phyloP scores from a whole-genome alignment of 352 stramenopile species.

The Phytophthora fragariaefolia region DNA sequence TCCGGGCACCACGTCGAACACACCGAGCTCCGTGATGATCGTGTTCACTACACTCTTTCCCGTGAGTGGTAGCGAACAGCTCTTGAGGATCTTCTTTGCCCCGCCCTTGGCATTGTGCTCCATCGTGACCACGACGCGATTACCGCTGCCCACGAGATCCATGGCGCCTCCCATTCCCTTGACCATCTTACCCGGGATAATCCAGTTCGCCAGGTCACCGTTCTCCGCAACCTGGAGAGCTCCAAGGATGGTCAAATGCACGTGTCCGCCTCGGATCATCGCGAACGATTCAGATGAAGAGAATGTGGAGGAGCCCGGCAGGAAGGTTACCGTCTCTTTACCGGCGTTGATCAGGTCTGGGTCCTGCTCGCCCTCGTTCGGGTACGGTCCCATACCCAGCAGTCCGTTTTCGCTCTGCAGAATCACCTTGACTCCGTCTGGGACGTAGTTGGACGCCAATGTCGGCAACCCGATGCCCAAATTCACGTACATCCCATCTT shows the following conservation, averaged over 20 bases:
- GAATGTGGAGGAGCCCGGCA: slow-evolving; percentile 94
- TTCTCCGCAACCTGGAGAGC: slow-evolving; percentile 94
- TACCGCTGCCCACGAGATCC: slow-evolving; percentile 95
- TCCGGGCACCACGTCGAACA: slow-evolving; percentile 72
- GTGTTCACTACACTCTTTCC: slow-evolving; percentile 94
- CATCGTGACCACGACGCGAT: slow-evolving; percentile 97
- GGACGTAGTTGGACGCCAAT: slow-evolving; percentile 95
- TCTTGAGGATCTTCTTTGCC: slow-evolving; percentile 94
- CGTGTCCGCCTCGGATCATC: slow-evolving; percentile 97
- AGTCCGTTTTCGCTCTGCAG: slow-evolving; percentile 97
- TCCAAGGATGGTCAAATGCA: slow-evolving; percentile 97
- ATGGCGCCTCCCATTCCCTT: slow-evolving; percentile 99
- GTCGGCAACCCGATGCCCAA: slow-evolving; percentile 97
- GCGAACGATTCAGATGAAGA: slow-evolving; percentile 94
- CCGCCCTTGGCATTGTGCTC: slow-evolving; percentile 96
- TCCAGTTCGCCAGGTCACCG: slow-evolving; percentile 97
- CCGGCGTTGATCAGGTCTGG: slow-evolving; percentile 97
- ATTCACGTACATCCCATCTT: slow-evolving; percentile 98
- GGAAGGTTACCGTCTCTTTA: slow-evolving; percentile 96
- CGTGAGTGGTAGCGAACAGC: slow-evolving; percentile 94
- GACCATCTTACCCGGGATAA: slow-evolving; percentile 96
- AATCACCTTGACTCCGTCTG: slow-evolving; percentile 93
- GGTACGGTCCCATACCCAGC: slow-evolving; percentile 94
- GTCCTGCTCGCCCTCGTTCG: slow-evolving; percentile 88
- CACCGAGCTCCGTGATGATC: slow-evolving; percentile 93